Evolutionary conservation across 2,329 filamentous ascomycete species (phyloP).

Genomic region (Ophiosphaerella korrae): DNA sequence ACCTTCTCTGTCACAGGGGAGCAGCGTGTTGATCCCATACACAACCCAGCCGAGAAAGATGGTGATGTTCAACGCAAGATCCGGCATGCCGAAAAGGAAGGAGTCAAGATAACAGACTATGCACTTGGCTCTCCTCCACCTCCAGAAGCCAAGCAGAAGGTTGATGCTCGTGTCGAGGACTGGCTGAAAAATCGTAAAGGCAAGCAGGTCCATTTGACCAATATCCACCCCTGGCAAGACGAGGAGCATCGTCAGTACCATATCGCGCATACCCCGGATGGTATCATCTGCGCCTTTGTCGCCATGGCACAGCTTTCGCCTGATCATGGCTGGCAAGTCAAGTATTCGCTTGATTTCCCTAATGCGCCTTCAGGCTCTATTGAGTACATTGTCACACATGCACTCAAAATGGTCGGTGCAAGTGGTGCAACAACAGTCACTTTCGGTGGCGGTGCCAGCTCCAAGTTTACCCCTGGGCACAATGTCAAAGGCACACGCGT

Average conservation of each 20-base stretch:
- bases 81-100: slow-evolving; percentile 79
- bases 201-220: slow-evolving; percentile 85
- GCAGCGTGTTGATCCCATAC: slow-evolving; percentile 78
- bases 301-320: slow-evolving; percentile 82
- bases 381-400: slow-evolving; percentile 77
- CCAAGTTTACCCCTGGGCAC: slow-evolving; percentile 75
- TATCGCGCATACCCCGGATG: slow-evolving; percentile 74
- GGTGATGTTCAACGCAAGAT: slow-evolving; percentile 74
- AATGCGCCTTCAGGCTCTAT: slow-evolving; percentile 84
- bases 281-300: slow-evolving; percentile 76
- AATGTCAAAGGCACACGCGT: slow-evolving; percentile 81
- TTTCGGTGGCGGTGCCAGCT: slow-evolving; percentile 82
- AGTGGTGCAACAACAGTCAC: slow-evolving; percentile 72
- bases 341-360: slow-evolving; percentile 95
- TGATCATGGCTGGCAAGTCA: slow-evolving; percentile 87
- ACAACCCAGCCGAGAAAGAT: slow-evolving; percentile 70
- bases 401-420: slow-evolving; percentile 65
- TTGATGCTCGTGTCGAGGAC: slow-evolving; percentile 74
- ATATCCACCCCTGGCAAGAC: slow-evolving; percentile 88
- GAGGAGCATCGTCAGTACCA: slow-evolving; percentile 83
- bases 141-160: slow-evolving; percentile 69
- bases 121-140: slow-evolving; percentile 67
- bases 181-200: slow-evolving; percentile 84
- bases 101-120: slow-evolving; percentile 78
- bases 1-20: slow-evolving; percentile 87